Evolutionary conservation across 805 yeast genomes (phyloP).

Genomic region (Yarrowia porcina): DNA sequence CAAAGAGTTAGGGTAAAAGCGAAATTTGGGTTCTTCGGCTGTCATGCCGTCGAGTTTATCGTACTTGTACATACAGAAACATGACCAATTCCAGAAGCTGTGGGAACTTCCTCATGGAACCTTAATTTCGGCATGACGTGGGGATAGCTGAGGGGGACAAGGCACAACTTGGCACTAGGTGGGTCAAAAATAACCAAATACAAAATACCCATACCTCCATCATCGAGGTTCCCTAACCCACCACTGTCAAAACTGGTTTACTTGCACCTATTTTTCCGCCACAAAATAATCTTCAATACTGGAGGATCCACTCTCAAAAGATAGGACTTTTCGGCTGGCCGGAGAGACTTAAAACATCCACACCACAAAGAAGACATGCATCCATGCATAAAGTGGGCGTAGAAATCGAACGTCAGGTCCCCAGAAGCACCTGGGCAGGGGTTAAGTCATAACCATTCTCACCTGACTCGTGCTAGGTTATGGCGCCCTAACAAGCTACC

Average conservation of each 20-base stretch:
- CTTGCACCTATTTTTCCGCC: too few species aligned
- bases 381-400: constrained; percentile 2
- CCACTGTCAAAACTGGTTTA: too few species aligned
- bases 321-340: constrained; percentile 14
- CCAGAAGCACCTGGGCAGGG: neutral
- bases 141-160: too few species aligned
- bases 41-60: neutral
- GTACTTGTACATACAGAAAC: neutral
- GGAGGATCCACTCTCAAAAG: neutral
- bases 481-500: neutral
- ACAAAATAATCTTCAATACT: too few species aligned
- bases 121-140: neutral
- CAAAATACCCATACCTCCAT: too few species aligned
- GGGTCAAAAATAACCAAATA: too few species aligned
- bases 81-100: constrained; percentile 6
- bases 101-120: neutral
- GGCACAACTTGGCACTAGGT: too few species aligned
- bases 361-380: neutral
- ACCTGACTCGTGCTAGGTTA: too few species aligned
- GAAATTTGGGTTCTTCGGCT: neutral
- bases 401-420: neutral
- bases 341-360: neutral
- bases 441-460: neutral
- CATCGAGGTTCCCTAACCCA: too few species aligned
- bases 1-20: neutral